Evolutionary conservation across 805 yeast species (phyloP).

Genomic region (Zygosaccharomyces bisporus): DNA sequence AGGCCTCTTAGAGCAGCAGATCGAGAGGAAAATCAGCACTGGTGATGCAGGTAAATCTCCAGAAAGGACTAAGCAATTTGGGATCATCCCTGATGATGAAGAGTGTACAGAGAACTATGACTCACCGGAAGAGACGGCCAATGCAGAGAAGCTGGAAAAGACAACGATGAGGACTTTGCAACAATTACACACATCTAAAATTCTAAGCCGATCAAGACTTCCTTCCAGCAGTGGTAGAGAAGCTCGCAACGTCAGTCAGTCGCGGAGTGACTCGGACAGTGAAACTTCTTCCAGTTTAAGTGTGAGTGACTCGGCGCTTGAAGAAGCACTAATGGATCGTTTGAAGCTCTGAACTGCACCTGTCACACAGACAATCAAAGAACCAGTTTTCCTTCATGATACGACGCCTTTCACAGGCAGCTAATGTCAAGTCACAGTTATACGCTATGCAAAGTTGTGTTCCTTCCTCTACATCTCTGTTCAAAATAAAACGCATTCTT

Average conservation of each 20-base stretch:
- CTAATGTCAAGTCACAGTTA: slow-evolving; percentile 45
- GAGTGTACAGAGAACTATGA: neutral
- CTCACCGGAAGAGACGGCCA: neutral
- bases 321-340: slow-evolving; percentile 40
- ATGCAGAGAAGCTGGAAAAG: slow-evolving; percentile 8
- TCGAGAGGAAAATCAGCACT: slow-evolving; percentile 18
- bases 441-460: slow-evolving; percentile 59
- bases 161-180: slow-evolving; percentile 18
- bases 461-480: slow-evolving; percentile 38
- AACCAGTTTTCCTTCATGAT: slow-evolving; percentile 53
- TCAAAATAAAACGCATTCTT: slow-evolving; percentile 43
- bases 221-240: slow-evolving; percentile 9
- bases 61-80: slow-evolving; percentile 8
- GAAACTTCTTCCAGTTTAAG: slow-evolving; percentile 40
- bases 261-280: slow-evolving; percentile 20
- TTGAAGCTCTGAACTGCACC: slow-evolving; percentile 40
- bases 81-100: slow-evolving; percentile 3
- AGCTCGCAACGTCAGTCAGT: neutral
- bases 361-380: slow-evolving; percentile 50
- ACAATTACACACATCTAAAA: slow-evolving; percentile 29
- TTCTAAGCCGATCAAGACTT: slow-evolving; percentile 18
- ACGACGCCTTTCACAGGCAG: slow-evolving; percentile 41
- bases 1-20: slow-evolving; percentile 25
- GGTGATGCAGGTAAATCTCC: slow-evolving; percentile 10
- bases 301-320: slow-evolving; percentile 41